A percentile compares a stretch with the other conserved stretches of the same genome.
phyloP scores from a whole-genome alignment of 2,329 filamentous ascomycete genomes.

The Penicillium thymicola region DNA sequence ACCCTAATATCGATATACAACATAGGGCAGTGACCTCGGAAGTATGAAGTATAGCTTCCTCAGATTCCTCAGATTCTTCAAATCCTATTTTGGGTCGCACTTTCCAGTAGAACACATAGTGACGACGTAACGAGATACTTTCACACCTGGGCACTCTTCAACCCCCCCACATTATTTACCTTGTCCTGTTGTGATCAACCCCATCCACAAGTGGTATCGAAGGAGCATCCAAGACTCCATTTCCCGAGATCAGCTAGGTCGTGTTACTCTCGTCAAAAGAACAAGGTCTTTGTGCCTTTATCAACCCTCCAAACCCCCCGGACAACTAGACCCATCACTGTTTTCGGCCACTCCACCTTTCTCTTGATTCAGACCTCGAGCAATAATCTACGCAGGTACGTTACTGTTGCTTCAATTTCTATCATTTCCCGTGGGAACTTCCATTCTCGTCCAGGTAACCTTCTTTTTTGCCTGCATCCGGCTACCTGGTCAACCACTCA shows the following conservation, averaged over 20 bases:
- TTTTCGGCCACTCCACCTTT: slow-evolving; percentile 15
- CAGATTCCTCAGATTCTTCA: not conserved
- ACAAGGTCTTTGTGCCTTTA: slow-evolving; percentile 16
- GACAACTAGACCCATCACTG: slow-evolving; percentile 11
- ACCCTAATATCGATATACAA: not conserved
- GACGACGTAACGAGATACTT: not conserved
- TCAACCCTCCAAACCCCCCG: slow-evolving; percentile 15
- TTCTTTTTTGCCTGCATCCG: slow-evolving; percentile 16
- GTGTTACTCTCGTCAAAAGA: slow-evolving; percentile 1
- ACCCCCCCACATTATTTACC: not conserved
- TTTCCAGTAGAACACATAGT: slow-evolving; percentile 3
- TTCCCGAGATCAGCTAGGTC: not conserved
- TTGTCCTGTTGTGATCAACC: not conserved
- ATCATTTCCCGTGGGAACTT: not conserved
- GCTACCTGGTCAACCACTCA: slow-evolving; percentile 5
- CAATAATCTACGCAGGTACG: slow-evolving; percentile 12
- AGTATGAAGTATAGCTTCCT: not conserved
- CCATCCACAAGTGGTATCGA: not conserved
- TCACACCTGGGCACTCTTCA: not conserved
- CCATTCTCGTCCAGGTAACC: slow-evolving; percentile 12
- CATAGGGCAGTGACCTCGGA: not conserved
- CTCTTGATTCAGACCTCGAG: slow-evolving; percentile 5
- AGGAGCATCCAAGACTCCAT: not conserved
- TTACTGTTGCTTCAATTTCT: not conserved
- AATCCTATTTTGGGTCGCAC: not conserved